Evolutionary conservation across 2,329 filamentous ascomycete genomes (phyloP), one percentile per base, ranked within the genome.

Genomic region (Rutstroemia sp.): DNA sequence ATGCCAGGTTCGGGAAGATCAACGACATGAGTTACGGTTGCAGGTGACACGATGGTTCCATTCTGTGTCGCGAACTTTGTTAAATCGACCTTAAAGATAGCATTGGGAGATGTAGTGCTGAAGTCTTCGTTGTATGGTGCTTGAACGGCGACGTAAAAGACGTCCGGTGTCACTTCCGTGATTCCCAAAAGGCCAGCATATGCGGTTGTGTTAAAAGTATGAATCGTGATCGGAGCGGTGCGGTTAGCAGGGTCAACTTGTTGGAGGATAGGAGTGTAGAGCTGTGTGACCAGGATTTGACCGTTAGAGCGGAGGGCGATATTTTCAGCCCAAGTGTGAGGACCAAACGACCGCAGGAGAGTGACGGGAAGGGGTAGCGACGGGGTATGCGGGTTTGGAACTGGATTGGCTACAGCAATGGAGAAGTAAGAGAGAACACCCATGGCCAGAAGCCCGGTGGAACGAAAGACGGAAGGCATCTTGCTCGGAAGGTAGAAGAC

Each of bases 281-380:
- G 56, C 3, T 67, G 57, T 10, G 65, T 63, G 16, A 69, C 65
- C 25, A 74, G 66, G 19, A 73, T 59, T 34, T 69, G 65, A 17
- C 69, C 70, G 45, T 73, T 73, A 8, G 64, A 52, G 17, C 68
- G 70, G 3, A 70, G 52, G 10, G 66, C 69, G 27, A 74, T 61
- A 50, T 74, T 74, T 58, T 75, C 73, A 12, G 44, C 48, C 61
- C 56, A 61, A 17, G 27, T 58, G 44, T 52, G 44, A 23, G 48
- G 44, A 1, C 30, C 48, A 27, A 58, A 57, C 8, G 21, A 39
- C 10, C 51, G 54, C 12, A 60, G 21, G n/a, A 55, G 38, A 19
- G 53, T 61, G 7, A 61, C 56, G 5, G 49, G 19, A 14, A 63
- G 52, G 14, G 54, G 57, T 7, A 61, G 52, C 30, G 56, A 51